Evolutionary conservation across 176 grass and related monocot species (phyloP).

Genomic region (Eleusine indica): DNA sequence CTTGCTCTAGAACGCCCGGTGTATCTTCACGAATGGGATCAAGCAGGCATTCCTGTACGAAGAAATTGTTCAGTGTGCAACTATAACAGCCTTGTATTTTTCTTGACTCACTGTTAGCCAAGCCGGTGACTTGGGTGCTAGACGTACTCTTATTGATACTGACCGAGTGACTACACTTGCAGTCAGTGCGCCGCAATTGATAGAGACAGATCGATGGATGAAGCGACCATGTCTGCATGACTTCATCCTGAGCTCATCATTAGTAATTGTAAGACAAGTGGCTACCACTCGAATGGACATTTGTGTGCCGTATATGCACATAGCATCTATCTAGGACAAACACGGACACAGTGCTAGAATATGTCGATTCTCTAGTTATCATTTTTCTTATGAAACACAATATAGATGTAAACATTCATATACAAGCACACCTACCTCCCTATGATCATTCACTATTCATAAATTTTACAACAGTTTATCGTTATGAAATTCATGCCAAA

Average conservation of each 20-base stretch:
- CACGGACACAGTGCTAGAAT: no score
- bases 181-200: not conserved
- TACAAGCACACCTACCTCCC: no score
- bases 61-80: not conserved
- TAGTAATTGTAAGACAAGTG: not conserved
- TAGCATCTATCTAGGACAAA: no score
- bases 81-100: not conserved
- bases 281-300: no score
- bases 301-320: no score
- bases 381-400: no score
- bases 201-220: not conserved
- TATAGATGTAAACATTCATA: no score
- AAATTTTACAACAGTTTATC: no score
- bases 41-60: not conserved
- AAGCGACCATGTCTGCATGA: not conserved
- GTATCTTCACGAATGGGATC: not conserved
- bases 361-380: no score
- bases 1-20: not conserved
- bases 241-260: slow-evolving; percentile 13
- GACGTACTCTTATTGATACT: no score
- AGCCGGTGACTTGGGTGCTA: not conserved
- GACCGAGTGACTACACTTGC: not conserved
- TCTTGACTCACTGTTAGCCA: not conserved
- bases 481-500: no score
- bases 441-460: no score